Evolutionary conservation across 805 yeast species (phyloP), one percentile per base, ranked within the genome.

Genomic region (Starmerella powellii): DNA sequence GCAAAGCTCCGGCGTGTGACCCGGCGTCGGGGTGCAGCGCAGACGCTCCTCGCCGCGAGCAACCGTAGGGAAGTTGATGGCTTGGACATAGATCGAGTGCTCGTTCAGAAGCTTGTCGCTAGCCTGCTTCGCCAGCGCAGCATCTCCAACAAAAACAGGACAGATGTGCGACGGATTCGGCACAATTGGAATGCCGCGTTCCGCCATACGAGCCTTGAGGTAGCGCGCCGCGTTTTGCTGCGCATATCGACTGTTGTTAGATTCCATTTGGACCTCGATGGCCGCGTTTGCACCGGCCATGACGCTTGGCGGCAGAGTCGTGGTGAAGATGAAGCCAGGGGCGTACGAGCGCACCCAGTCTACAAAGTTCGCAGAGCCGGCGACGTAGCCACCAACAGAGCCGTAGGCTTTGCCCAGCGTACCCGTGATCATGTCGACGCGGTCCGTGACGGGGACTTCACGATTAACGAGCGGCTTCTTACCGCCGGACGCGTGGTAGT

Each of bases 1-100:
- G 40, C 88, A 72, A 38, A 84, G 69, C 44, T 78, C 82, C 45
- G 76, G 70, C 16, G 76, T 73, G 62, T 91, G 99, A 41, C 95
- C 96, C 29, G 99, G 99, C 32, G 98, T 87, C 42, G 99, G 97
- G n/a, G 99, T 91, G 59, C 91, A 77, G 66, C 99, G 78, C 56
- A 91, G 74, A 61, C 98, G 78, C 67, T 91, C 99, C 51, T 86
- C 80, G 47, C 98, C 98, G 53, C 81, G 77, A 16, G 95, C 80
- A 47, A 91, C 98, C 19, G 98, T 91, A 47, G 99, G 99, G 76
- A 80, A 91, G 68, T 91, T 91, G 62, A 91, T 91, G 36, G 97
- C 95, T 67, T 91, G 99, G 35, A 93, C 98, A 58, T 91, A 91
- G 60, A 91, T 87, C 51, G 74, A 72, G 65, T 86, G 81, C 55